A percentile compares a stretch with the other conserved stretches of the same genome.
Conservation (phyloP, 2,329 filamentous ascomycete species). For the Geosmithia morbida region DNA sequence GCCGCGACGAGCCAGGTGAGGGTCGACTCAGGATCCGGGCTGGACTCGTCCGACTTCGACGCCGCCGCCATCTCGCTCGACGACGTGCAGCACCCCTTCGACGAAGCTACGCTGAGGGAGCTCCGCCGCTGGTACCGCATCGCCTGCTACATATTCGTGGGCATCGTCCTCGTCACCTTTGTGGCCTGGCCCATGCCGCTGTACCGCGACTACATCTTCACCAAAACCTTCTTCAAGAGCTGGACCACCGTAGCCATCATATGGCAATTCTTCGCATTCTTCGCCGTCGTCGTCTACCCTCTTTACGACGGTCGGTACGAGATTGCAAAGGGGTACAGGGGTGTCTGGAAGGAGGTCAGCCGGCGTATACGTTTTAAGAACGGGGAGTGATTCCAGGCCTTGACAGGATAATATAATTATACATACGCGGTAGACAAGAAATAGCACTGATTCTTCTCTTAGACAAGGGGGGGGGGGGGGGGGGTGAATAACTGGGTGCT, state of each 20-base stretch:
- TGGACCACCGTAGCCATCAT: conserved; percentile 3
- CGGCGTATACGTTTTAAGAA: too few species aligned
- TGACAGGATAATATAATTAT: too few species aligned
- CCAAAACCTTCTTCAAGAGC: conserved; percentile 3
- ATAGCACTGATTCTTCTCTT: too few species aligned
- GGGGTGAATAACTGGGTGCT: too few species aligned
- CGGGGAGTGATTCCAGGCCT: too few species aligned
- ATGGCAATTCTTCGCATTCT: conserved; percentile 4
- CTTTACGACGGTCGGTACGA: conserved; percentile 3
- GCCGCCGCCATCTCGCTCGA: conserved; percentile 1
- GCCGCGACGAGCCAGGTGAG: neutral
- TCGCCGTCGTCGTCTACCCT: conserved; percentile 2
- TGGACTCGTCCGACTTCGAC: neutral
- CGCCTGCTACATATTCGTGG: conserved; percentile 1
- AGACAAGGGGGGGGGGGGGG: too few species aligned
- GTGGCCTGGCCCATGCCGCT: conserved; percentile 4
- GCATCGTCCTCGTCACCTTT: conserved; percentile 2
- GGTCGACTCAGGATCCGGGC: neutral
- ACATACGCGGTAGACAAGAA: too few species aligned
- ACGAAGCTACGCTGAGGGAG: neutral
- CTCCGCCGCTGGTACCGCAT: conserved; percentile 1
- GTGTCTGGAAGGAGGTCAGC: neutral
- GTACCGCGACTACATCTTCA: conserved; percentile 3
- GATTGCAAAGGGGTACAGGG: conserved; percentile 1
- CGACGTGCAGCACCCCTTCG: conserved; percentile 1